Evolutionary conservation across 2,329 filamentous ascomycete species (phyloP), one percentile per base, ranked within the genome.

Genomic region (Mariannaea elegans): DNA sequence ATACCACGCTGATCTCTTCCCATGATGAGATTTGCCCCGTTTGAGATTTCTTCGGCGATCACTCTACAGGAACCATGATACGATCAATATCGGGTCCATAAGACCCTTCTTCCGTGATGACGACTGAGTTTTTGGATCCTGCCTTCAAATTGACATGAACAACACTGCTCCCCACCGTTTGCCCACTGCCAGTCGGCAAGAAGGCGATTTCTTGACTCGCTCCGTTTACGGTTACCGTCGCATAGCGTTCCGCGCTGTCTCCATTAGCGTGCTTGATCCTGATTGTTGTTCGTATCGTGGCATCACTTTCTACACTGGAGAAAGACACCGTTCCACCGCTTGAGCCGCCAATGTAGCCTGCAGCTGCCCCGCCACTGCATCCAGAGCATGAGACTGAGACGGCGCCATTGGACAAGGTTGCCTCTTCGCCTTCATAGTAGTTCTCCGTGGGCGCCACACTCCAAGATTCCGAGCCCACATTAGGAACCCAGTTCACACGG

Each of bases 341-440:
- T 0, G 77, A 71, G 0, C 84, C 84, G 1, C 87, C 87, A 3
- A 84, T 76, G 27, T 85, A 88, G 0, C 87, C 87, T 0, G 83
- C 84, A 0, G 81, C 76, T 1, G 75, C 70, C 2, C 73, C 71
- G 2, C 79, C 80, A 1, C 83, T 86, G 71, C 87, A 89, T 1
- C 74, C 77, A 0, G 76, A 74, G 71, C 86, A 90, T 1, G 75
- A 70, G 4, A 86, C 70, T 0, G 71, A 63, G 24, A 68, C 77
- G 1, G 87, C 84, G 4, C 77, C 81, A 47, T 78, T 77, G 0
- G 75, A 73, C 9, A 86, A 76, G 0, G 72, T 73, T 0, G 76
- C 81, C 0, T 74, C 62, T 67, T 88, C 86, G 24, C 80, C 85
- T 68, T 88, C 85, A 44, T 82, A 80, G 6, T 70, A 71, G 3